phyloP scores from a whole-genome alignment of 768 basidiomycete species.

The Trametopsis cervina region DNA sequence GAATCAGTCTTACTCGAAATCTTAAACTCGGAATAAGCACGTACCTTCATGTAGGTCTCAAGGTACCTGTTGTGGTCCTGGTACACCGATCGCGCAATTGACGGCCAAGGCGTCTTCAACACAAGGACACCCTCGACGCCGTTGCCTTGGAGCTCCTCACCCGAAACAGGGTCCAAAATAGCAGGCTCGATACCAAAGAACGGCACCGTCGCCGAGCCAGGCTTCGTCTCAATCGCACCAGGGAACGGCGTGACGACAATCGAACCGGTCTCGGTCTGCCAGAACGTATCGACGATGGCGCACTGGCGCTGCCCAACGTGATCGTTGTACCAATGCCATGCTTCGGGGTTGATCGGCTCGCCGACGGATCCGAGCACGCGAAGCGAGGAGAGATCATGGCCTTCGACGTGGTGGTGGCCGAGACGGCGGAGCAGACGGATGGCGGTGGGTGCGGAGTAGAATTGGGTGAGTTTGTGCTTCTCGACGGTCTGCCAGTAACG shows the following conservation, averaged over 20 bases:
- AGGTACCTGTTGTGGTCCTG: slow-evolving; percentile 85
- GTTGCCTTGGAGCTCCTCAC: slow-evolving; percentile 71
- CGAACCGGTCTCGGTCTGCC: slow-evolving; percentile 98
- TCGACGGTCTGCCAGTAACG: slow-evolving; percentile 97
- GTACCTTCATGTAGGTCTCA: slow-evolving; percentile 67
- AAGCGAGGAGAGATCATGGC: slow-evolving; percentile 75
- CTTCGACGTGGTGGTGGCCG: slow-evolving; percentile 79
- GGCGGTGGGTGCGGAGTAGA: slow-evolving; percentile 93
- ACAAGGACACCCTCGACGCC: slow-evolving; percentile 88
- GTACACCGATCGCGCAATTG: slow-evolving; percentile 89
- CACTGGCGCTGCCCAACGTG: slow-evolving; percentile 83
- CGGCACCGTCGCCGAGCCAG: slow-evolving; percentile 93
- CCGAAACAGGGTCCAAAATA: slow-evolving; percentile 79
- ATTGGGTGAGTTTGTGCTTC: slow-evolving; percentile 90
- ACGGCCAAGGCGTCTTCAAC: slow-evolving; percentile 87
- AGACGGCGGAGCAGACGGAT: slow-evolving; percentile 85
- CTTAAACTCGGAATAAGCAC: background rate
- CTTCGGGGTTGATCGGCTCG: slow-evolving; percentile 98
- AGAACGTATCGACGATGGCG: slow-evolving; percentile 92
- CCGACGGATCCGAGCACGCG: slow-evolving; percentile 91
- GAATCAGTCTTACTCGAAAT: slow-evolving; percentile 16
- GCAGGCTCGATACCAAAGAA: slow-evolving; percentile 94
- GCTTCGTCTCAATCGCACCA: slow-evolving; percentile 92
- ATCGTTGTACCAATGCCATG: slow-evolving; percentile 99
- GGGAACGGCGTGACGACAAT: slow-evolving; percentile 95